Percentiles rank a stretch among this genome's conserved stretches.
phyloP scores from a whole-genome alignment of 768 basidiomycete genomes.

The Boletus reticuloceps region DNA sequence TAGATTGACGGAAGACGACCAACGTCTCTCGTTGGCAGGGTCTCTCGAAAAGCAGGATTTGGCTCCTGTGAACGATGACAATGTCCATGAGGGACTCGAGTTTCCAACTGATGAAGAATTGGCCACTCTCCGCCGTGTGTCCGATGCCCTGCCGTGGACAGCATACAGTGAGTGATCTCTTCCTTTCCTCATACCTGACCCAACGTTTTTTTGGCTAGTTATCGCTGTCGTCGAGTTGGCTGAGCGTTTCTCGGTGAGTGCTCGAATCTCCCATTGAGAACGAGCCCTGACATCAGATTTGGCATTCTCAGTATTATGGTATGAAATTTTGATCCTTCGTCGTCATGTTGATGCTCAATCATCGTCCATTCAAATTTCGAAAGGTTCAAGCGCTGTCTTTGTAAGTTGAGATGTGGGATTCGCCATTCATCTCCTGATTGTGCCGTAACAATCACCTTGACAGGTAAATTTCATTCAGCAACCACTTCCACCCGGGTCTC shows the following conservation, averaged over 20 bases:
- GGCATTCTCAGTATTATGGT: conserved; percentile 43
- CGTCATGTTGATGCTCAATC: neutral
- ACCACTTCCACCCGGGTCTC: conserved; percentile 60
- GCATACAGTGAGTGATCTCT: conserved; percentile 37
- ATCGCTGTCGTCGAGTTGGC: conserved; percentile 68
- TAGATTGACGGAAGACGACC: conserved; percentile 13
- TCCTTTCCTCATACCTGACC: neutral
- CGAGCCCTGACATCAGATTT: neutral
- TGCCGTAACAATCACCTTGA: neutral
- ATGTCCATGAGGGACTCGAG: conserved; percentile 50
- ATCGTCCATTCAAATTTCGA: conserved; percentile 4
- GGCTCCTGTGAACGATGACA: conserved; percentile 21
- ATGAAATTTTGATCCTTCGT: conserved; percentile 16
- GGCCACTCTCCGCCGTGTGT: conserved; percentile 54
- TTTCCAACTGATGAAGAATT: conserved; percentile 66
- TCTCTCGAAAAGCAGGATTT: conserved; percentile 26
- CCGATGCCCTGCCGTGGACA: conserved; percentile 58
- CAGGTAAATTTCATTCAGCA: conserved; percentile 78
- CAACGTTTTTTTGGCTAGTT: conserved; percentile 36
- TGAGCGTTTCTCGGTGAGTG: conserved; percentile 67
- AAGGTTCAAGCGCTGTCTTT: conserved; percentile 41
- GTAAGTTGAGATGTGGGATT: conserved; percentile 19
- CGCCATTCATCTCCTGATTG: neutral
- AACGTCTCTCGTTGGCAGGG: neutral
- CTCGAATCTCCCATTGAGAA: neutral